Base-by-base conservation (phyloP, 1,139 yeast species). In the Pichia sp. region DNA sequence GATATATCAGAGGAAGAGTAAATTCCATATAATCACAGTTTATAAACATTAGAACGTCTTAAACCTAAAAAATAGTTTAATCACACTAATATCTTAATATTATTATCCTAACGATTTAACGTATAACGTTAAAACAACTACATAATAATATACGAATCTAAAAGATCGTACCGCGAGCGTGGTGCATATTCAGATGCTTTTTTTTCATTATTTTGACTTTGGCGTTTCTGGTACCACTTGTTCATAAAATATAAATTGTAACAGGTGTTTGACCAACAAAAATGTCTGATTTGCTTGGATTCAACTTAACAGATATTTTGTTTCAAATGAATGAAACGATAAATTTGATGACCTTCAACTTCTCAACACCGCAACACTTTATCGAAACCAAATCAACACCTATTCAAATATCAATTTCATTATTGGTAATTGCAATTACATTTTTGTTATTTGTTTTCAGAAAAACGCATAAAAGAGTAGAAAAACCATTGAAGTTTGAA, bases 401-500 rank as follows among this genome's bases (percentile, higher is more conserved):
- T 23, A 49, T 62, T 37, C 63, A 59, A 43, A 57, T 62, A 2
- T 61, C 65, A 9, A 47, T 62, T 3, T 59, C 64, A 1, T 53
- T 61, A 29, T 35, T 58, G 3, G 25, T 61, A 15, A 59, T 59
- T 15, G 30, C 57, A 11, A 35, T 58, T 7, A 59, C 64, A 15
- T 7, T 56, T 8, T 37, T 53, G 2, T 37, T 57, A 4, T 54
- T 47, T 38, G 13, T 60, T 6, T 41, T 57, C 13, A 59, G 68
- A 37, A 63, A 62, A 37, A 57, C 63, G 2, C 51, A 50, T 30
- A 56, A 55, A 39, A 56, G 59, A 8, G 53, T 53, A 8, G 72
- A 68, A 42, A 68, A 64, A 40, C 71, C 77, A 18, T 57, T 67
- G 34, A 79, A 75, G 55, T 72, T 84, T 56, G 72, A 74, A 42